Evolutionary conservation across 805 yeast species (phyloP), one percentile per base, ranked within the genome.

Genomic region (Candida rishiriensis): DNA sequence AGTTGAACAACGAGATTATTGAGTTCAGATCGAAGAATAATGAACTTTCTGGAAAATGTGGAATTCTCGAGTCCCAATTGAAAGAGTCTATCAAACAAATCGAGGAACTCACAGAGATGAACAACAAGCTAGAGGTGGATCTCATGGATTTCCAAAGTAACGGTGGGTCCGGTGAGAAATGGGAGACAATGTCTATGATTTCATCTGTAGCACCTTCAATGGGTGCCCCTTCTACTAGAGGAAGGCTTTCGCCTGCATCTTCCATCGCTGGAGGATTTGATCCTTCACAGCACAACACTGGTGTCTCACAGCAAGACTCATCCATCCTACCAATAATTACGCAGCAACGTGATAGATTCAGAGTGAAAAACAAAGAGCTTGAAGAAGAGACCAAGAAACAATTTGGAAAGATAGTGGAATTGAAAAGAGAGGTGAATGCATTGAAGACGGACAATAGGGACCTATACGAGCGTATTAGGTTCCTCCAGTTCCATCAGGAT

Each of bases 321-420:
- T 75, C 81, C 3, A 78, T 90, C 28, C 64, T 91, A 40, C 95
- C 95, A 1, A 88, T 91, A 42, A 79, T 93, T 28, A 89, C 97
- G 12, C 90, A 91, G 59, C 99, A 91, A 68, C 80, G 99, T 61
- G 99, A 91, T 63, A 72, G 99, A 50, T 89, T 90, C 71, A 81
- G 95, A 55, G 75, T 78, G n/a, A 75, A 88, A 43, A 88, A 85
- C 56, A 78, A 76, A 45, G 96, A 88, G 59, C 72, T 93, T 43
- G 98, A 91, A 61, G 85, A 85, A 44, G 95, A 88, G 55, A 56
- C 83, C 33, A 81, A 85, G 60, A 78, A 76, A 51, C 79, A 76
- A 49, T 71, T 71, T 41, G 60, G 66, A 16, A 70, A 72, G 34
- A 71, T 83, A 26, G 72, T 69, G 33, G 86, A 83, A 44, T 68